Evolutionary conservation across 2,329 filamentous ascomycete genomes (phyloP).

Genomic region (Hymenoscyphus fructigenus): DNA sequence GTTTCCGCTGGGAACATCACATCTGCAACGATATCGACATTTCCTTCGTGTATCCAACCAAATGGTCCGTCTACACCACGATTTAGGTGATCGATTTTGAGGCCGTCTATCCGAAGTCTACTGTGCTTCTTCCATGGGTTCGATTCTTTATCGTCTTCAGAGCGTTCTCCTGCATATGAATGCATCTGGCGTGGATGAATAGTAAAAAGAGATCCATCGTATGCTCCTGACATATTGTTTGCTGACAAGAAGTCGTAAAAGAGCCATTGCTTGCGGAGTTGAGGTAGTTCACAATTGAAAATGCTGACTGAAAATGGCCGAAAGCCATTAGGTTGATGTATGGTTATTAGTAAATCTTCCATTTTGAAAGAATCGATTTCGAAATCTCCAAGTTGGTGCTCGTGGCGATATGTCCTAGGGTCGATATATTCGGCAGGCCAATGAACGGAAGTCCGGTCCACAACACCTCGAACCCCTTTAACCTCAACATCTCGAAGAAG

Average conservation of each 20-base stretch:
- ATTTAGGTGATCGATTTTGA: conserved; percentile 96
- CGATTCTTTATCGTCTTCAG: conserved; percentile 51
- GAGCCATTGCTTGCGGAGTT: conserved; percentile 91
- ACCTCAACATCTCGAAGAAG: conserved; percentile 89
- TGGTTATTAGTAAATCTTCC: conserved; percentile 86
- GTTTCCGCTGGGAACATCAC: conserved; percentile 89
- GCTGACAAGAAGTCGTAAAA: conserved; percentile 97
- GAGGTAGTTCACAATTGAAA: conserved; percentile 90
- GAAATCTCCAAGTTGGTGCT: conserved; percentile 89
- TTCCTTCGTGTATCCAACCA: conserved; percentile 96
- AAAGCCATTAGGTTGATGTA: conserved; percentile 88
- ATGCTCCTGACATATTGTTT: conserved; percentile 93
- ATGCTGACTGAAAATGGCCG: conserved; percentile 95
- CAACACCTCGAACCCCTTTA: conserved; percentile 85
- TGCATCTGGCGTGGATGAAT: conserved; percentile 94
- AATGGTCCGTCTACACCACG: conserved; percentile 90
- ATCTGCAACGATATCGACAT: conserved; percentile 94
- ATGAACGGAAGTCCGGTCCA: conserved; percentile 82
- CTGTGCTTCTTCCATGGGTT: conserved; percentile 94
- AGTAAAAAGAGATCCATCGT: conserved; percentile 93
- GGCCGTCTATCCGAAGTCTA: conserved; percentile 83
- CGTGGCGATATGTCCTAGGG: conserved; percentile 82
- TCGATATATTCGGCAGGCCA: conserved; percentile 71
- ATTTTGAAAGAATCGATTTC: conserved; percentile 97
- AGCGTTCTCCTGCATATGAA: conserved; percentile 66